A percentile compares a stretch with the other conserved stretches of the same genome.
Evolutionary conservation across 306 rosid species (phyloP).

Genomic region (Begonia fuchsioides): DNA sequence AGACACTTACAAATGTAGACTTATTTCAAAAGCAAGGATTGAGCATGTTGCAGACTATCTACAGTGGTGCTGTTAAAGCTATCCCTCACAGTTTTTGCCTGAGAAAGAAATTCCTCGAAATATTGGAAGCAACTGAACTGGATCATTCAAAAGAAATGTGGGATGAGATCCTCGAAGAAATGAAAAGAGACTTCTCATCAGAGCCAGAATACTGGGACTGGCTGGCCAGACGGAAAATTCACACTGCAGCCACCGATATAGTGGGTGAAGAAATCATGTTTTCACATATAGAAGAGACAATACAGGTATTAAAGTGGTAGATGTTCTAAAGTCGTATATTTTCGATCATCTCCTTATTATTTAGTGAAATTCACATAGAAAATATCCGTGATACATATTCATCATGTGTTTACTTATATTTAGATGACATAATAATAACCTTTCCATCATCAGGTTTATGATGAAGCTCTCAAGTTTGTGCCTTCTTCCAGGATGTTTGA

Average conservation of each 20-base stretch:
- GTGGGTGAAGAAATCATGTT: constrained; percentile 22
- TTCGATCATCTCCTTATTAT: too few relatives aligned
- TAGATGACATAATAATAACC: too few relatives aligned
- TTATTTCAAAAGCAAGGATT: constrained; percentile 47
- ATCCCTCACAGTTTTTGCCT: constrained; percentile 55
- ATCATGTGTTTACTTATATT: too few relatives aligned
- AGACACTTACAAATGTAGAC: constrained; percentile 22
- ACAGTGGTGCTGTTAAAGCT: constrained; percentile 53
- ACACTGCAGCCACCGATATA: constrained; percentile 20
- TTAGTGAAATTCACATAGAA: too few relatives aligned
- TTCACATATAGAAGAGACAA: constrained; percentile 39
- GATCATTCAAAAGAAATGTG: constrained; percentile 48
- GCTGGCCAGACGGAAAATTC: constrained; percentile 57
- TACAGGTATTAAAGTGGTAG: constrained; percentile 40
- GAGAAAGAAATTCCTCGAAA: constrained; percentile 63
- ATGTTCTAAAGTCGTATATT: background rate
- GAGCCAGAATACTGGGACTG: constrained; percentile 82
- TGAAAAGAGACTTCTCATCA: constrained; percentile 56
- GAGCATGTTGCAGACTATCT: constrained; percentile 40
- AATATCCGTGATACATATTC: too few relatives aligned
- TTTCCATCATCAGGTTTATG: constrained; percentile 46
- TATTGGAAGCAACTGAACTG: constrained; percentile 60
- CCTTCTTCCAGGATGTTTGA: constrained; percentile 43
- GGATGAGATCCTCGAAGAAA: constrained; percentile 41
- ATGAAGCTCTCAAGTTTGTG: constrained; percentile 53